Base-by-base conservation (phyloP, 208 protist genomes). In the Crithidia sp. region DNA sequence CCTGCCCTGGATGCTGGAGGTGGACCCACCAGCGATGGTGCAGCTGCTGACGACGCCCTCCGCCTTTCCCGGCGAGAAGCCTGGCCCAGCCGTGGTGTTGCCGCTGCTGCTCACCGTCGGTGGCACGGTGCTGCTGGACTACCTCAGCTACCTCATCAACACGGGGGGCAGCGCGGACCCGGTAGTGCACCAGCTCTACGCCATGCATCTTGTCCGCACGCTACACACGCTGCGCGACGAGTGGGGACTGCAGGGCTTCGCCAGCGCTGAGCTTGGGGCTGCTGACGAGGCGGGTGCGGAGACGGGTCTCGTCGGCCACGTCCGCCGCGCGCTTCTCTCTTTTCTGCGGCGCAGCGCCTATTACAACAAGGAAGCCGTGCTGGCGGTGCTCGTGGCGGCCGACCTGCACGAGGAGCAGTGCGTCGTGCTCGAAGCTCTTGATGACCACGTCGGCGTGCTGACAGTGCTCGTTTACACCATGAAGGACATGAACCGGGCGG, bases 381-480 rank as follows among this genome's bases (percentile, higher is more conserved):
- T 88, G 37, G 68, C 79, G 5, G 49, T 49, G 6, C 68, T 89
- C 9, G n/a, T 63, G 7, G 67, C 71, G n/a, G 61, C 66, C 10
- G 68, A 67, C 37, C 57, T 89, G 37, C 47, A 71, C 17, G 77
- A 83, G 61, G 87, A 92, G 74, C 78, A 85, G 66, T 83, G 78
- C 12, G 60, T 84, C 16, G 73, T 83, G 41, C 67, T 81, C 8
- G 58, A 74, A 37, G 79, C 63, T 36, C 36, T 75, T 28, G 75
- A 81, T 16, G 87, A 89, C 64, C 84, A 89, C 77, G 40, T 83
- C 61, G 81, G 77, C 10, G 84, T 74, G 6, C 75, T 92, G 5
- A 72, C 64, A 10, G 65, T 72, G 36, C 45, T 87, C 10, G 84
- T 85, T 19, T 92, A 92, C 67, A 63, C 73, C 9, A 64, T 92